Base-by-base conservation (phyloP, 2,329 filamentous ascomycete genomes). In the Bimuria novae-zelandiae region DNA sequence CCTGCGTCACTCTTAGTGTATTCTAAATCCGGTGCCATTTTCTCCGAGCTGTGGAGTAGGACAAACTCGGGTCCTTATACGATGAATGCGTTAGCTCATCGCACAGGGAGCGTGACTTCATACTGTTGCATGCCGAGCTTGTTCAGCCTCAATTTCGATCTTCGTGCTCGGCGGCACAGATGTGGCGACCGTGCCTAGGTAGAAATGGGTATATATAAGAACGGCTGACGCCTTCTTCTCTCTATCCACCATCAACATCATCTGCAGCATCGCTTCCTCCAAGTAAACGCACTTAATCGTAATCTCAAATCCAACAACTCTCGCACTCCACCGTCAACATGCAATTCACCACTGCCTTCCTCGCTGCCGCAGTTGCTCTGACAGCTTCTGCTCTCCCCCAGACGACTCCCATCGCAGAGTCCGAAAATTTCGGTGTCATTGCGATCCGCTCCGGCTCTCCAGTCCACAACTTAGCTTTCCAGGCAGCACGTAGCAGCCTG, bases 381-480 rank as follows among this genome's bases (percentile, higher is more conserved):
- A 65, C 70, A 42, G 68, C 65, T 37, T 59, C 65, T 41, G 56
- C 65, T 45, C 42, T 62, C 32, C 59, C 57, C 40, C 37, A 51
- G 35, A 40, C 27, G 64, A 53, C 68, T 41, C 57, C 63, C 17
- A 59, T 61, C 51, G 47, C 60, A 41, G 59, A 66, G 32, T 55
- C 62, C 35, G 67, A 72, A 41, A 65, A 70, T 48, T 86, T 86
- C 65, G 70, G 74, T 58, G 54, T 84, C 51, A 71, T 83, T 64
- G 70, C 80, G 52, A 76, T 84, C 50, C 77, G 76, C 54, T 80
- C 81, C 27, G 79, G 74, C 59, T 79, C 73, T 49, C 67, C 62
- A 2, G 73, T 86, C 21, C 82, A 85, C 60, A 78, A 78, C 56
- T 55, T 69, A 19, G 41, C 49, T 29, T 68, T 82, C 63, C 76